Evolutionary conservation across 2,329 filamentous ascomycete species (phyloP), one percentile per base, ranked within the genome.

Genomic region (Fusarium sp.): DNA sequence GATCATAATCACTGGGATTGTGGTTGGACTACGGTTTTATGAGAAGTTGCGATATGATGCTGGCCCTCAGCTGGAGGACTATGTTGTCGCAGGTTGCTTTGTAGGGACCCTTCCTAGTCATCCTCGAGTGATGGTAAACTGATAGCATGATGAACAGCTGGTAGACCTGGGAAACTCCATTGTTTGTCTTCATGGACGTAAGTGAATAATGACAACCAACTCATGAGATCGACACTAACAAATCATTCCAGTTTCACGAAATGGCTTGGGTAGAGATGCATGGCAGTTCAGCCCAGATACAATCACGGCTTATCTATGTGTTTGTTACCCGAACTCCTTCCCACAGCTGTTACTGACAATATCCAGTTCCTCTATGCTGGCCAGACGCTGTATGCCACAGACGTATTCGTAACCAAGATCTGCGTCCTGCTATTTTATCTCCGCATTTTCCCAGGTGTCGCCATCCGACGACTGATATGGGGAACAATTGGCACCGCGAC

Each of bases 351-450:
- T 11, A 17, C 38, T 63, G 31, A 64, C 33, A 5, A 2, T 33
- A 11, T 7, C 1, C 17, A 59, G 40, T 45, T 28, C 7, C 44
- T 69, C 18, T 54, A 62, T 48, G 10, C 58, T 3, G 6, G 56
- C n/a, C 58, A 68, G 28, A 31, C 31, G 5, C 9, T 67, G 4
- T 66, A 67, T 15, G 63, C 63, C 9, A 42, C 62, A 2, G 56
- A 66, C 0, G 38, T 62, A 0, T 62, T 64, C 1, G 18, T 34
- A 1, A 50, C 55, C 17, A 67, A 67, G 6, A 46, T 69, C 0
- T 53, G 51, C 4, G n/a, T 69, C 11, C 26, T 57, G 1, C 55
- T 69, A 11, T 66, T 69, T 11, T 69, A 56, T 14, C 65, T 69
- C 6, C 65, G 66, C 4, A 66, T 69, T 18, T 69, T 69, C 7